Conservation (phyloP, 345 rosid species). For the Gossypium rotundifolium region DNA sequence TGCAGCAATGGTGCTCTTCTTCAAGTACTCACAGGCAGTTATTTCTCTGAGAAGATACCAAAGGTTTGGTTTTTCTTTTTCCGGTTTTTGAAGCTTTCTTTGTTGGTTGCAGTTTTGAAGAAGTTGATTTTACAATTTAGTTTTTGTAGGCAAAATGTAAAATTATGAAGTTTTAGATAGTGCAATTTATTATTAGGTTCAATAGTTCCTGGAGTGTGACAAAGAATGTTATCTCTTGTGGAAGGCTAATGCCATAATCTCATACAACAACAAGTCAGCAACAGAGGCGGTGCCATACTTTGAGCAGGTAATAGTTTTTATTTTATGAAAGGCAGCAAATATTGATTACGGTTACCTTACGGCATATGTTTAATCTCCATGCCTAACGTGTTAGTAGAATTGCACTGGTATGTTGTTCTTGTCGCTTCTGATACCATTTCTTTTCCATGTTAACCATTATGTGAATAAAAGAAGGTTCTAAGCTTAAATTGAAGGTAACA, state of each 20-base stretch:
- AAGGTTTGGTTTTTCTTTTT: constrained; percentile 49
- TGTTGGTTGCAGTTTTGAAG: not conserved
- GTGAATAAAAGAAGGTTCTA: not conserved
- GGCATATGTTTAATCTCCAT: not conserved
- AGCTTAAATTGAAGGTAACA: not conserved
- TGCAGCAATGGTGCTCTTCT: constrained; percentile 92
- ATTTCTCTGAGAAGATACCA: constrained; percentile 78
- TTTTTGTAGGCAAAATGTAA: constrained; percentile 12
- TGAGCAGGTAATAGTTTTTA: constrained; percentile 61
- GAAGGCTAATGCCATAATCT: constrained; percentile 88
- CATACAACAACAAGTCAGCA: constrained; percentile 93
- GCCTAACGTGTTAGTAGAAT: not conserved
- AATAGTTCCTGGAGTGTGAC: constrained; percentile 37
- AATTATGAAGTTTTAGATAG: constrained; percentile 19
- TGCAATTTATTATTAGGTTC: constrained; percentile 19
- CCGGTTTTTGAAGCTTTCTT: not conserved
- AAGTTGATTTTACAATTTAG: not conserved
- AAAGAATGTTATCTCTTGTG: constrained; percentile 41
- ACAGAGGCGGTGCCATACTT: constrained; percentile 97
- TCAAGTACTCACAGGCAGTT: constrained; percentile 83
- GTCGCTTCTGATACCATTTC: not conserved
- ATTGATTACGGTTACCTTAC: not conserved
- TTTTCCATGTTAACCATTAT: not conserved
- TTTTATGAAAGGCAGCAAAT: not conserved
- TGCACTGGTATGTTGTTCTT: not conserved